Conservation (phyloP, 345 rosid species). For the Melaleuca alternifolia region DNA sequence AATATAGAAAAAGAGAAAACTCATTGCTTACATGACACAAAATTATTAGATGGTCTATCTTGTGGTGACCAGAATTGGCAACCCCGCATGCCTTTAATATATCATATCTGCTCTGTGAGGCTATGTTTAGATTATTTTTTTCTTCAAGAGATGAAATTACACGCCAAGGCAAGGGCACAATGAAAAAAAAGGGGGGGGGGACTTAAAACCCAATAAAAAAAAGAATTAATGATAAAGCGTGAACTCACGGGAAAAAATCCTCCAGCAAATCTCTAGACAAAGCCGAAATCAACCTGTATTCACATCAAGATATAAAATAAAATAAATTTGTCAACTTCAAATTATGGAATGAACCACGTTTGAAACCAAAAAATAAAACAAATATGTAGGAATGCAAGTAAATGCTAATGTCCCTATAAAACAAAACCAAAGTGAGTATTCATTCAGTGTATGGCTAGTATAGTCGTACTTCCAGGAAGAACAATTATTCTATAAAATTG, state of each 20-base stretch:
- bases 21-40: not conserved
- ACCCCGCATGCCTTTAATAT: not conserved
- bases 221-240: constrained; percentile 3
- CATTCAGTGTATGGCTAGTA: not conserved
- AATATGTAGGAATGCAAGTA: not conserved
- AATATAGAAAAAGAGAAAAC: not conserved
- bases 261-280: constrained; percentile 78
- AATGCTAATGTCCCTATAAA: not conserved
- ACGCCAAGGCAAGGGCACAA: not conserved
- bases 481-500: not conserved
- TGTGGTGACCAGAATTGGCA: not conserved
- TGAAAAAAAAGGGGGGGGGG: not conserved
- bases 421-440: not conserved
- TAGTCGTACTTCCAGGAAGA: not conserved
- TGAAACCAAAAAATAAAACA: not conserved
- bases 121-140: not conserved
- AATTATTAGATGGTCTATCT: not conserved
- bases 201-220: not conserved
- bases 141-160: not conserved
- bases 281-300: constrained; percentile 67
- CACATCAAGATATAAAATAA: not conserved
- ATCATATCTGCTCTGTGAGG: not conserved
- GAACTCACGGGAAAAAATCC: constrained; percentile 67
- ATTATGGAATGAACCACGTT: not conserved
- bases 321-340: not conserved